Evolutionary conservation across 106 monocot genomes (phyloP).

Genomic region (Cymbidium sinense): DNA sequence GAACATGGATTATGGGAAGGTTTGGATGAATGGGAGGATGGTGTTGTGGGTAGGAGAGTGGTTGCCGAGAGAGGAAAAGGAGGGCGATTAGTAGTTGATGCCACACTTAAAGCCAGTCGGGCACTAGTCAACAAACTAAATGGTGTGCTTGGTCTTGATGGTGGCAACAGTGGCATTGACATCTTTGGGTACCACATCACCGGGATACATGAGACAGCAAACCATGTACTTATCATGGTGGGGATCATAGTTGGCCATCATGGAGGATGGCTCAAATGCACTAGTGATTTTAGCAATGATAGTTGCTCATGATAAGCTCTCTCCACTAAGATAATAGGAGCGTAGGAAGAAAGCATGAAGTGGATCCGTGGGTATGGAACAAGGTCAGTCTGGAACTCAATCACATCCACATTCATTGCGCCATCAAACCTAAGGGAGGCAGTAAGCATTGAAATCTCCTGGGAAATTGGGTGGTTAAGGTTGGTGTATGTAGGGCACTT

Average conservation of each 20-base stretch:
- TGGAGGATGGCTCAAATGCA: too few species aligned
- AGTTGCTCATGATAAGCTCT: constrained; percentile 44
- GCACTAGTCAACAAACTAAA: constrained; percentile 77
- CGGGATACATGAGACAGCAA: constrained; percentile 56
- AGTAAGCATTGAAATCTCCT: constrained; percentile 25
- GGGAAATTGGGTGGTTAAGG: constrained; percentile 15
- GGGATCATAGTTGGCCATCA: constrained; percentile 51
- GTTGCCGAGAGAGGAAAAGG: too few species aligned
- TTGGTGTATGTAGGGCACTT: constrained; percentile 20
- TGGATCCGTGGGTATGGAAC: too few species aligned
- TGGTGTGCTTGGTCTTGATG: constrained; percentile 71
- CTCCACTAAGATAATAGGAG: constrained; percentile 31
- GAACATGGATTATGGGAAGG: too few species aligned
- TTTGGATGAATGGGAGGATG: too few species aligned
- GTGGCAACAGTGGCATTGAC: constrained; percentile 65
- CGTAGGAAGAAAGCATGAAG: too few species aligned
- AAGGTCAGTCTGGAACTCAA: too few species aligned
- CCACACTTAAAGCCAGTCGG: constrained; percentile 77
- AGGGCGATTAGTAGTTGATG: constrained; percentile 92
- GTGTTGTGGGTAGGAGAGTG: too few species aligned
- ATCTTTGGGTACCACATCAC: constrained; percentile 68
- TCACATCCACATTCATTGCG: too few species aligned
- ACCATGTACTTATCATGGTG: constrained; percentile 47
- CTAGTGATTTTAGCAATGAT: constrained; percentile 45
- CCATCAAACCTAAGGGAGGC: constrained; percentile 33